Evolutionary conservation across 2,329 filamentous ascomycete species (phyloP).

Genomic region (Sporothrix brasiliensis): DNA sequence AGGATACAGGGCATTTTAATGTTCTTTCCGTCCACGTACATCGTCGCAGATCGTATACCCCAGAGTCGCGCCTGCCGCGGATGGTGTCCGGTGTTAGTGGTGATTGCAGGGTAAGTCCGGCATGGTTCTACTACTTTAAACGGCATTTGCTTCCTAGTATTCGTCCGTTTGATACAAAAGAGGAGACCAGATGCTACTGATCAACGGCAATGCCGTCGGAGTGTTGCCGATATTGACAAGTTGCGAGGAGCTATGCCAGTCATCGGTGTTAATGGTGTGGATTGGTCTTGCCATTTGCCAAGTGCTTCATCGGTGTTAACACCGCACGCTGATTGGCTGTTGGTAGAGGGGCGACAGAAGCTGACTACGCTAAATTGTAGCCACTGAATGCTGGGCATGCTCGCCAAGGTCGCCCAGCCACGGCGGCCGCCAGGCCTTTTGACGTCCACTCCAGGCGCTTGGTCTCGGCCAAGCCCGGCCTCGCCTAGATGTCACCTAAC

Average conservation of each 20-base stretch:
- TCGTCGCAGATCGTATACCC: background rate
- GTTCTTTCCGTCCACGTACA: background rate
- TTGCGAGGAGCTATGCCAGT: no score
- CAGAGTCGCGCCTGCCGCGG: no score
- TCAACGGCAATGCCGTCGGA: background rate
- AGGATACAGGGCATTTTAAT: background rate
- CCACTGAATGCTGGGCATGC: no score
- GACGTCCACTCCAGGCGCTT: no score
- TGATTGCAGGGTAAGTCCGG: background rate
- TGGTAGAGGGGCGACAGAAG: no score
- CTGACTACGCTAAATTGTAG: no score
- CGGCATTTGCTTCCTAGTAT: background rate
- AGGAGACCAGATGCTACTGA: background rate
- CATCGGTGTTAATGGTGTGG: no score
- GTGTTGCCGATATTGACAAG: background rate
- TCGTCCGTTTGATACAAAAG: background rate
- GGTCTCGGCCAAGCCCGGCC: background rate
- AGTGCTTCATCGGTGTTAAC: no score
- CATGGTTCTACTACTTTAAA: background rate
- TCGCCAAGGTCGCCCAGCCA: constrained; percentile 5
- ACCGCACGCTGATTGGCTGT: no score
- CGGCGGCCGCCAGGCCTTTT: background rate
- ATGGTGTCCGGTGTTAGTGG: constrained; percentile 8
- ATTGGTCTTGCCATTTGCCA: no score
- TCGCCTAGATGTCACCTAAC: background rate